Conservation (phyloP, 2,329 filamentous ascomycete species). For the Lasiodiplodia theobromae region DNA sequence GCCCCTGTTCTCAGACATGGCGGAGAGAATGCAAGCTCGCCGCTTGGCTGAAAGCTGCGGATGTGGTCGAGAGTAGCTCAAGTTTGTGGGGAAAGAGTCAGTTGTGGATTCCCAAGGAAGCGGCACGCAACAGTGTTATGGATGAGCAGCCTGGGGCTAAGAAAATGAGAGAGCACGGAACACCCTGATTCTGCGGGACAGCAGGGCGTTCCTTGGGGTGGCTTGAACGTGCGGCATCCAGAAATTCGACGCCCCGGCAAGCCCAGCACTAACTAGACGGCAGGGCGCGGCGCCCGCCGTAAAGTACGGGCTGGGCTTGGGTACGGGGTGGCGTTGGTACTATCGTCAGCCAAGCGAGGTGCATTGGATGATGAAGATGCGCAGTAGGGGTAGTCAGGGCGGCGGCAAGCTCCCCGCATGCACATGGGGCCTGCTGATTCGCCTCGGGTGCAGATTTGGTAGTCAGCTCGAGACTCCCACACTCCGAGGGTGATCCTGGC, state of each 20-base stretch:
- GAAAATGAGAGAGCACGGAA: no score
- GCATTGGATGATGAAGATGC: not conserved
- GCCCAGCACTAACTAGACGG: not conserved
- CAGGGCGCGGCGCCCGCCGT: not conserved
- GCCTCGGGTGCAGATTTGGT: no score
- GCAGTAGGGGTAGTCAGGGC: not conserved
- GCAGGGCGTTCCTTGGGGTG: no score
- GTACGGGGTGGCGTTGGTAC: not conserved
- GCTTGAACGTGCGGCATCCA: not conserved
- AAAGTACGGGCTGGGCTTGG: not conserved
- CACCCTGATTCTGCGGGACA: no score
- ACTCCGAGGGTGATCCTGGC: not conserved
- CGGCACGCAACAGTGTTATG: not conserved
- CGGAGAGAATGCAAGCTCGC: not conserved
- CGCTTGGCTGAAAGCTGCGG: not conserved
- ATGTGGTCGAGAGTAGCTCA: not conserved
- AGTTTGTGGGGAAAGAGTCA: not conserved
- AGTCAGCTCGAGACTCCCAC: not conserved
- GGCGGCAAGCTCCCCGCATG: not conserved
- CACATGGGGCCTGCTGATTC: not conserved
- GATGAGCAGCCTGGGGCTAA: not conserved
- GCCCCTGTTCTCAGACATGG: constrained; percentile 9
- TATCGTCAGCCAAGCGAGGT: not conserved
- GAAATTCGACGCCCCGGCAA: not conserved
- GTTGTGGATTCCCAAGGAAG: not conserved